Conservation (phyloP, 306 rosid species). For the Echinosophora koreensis region DNA sequence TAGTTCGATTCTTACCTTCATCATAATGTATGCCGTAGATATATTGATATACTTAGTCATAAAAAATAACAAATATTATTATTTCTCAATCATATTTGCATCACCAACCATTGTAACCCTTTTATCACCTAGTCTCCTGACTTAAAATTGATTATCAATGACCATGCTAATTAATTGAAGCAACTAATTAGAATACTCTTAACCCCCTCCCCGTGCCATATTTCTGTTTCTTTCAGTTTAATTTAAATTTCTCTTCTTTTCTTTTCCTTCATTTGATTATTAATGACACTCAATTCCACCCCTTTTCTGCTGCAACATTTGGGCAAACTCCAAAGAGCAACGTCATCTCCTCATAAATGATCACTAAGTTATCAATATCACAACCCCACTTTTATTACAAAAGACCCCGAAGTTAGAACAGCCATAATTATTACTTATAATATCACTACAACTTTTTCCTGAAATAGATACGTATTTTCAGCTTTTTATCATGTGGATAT, state of each 20-base stretch:
- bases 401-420: not conserved
- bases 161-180: not conserved
- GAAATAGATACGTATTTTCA: not conserved
- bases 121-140: not conserved
- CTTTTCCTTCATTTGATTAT: not conserved
- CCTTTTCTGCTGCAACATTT: slow-evolving; percentile 8
- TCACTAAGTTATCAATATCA: slow-evolving; percentile 1
- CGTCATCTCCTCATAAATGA: slow-evolving; percentile 36
- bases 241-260: too few species aligned
- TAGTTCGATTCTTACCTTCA: slow-evolving; percentile 3
- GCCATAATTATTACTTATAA: not conserved
- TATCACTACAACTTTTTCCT: slow-evolving; percentile 1
- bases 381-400: slow-evolving; percentile 24
- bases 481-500: not conserved
- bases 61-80: slow-evolving; percentile 12
- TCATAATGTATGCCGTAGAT: slow-evolving; percentile 19
- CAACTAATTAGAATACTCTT: not conserved
- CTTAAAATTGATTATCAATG: not conserved
- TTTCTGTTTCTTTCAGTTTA: not conserved
- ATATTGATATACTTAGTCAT: not conserved
- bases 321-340: slow-evolving; percentile 26
- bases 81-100: slow-evolving; percentile 37
- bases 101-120: not conserved
- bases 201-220: not conserved
- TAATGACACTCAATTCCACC: slow-evolving; percentile 9